phyloP scores from a whole-genome alignment of 257 asterid genomes.

The Solanum appendiculatum region DNA sequence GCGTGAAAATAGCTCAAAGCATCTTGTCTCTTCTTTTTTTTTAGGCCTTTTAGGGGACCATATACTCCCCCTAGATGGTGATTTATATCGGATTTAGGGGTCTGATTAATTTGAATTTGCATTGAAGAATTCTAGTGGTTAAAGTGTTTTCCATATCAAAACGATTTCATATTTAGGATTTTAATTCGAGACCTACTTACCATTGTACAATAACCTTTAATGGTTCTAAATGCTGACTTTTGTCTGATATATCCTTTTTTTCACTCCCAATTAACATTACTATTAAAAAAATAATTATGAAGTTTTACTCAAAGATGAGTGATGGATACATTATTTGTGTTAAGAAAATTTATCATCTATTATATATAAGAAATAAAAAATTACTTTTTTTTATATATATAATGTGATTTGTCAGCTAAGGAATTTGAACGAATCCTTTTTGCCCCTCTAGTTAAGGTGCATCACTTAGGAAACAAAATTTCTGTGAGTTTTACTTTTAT shows the following conservation, averaged over 20 bases:
- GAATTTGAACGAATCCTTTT: too few species aligned
- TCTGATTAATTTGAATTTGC: background rate
- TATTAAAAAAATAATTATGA: background rate
- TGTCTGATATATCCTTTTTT: background rate
- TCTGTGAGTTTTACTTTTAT: too few species aligned
- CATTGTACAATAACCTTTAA: too few species aligned
- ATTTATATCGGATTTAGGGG: background rate
- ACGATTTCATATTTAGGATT: rapidly evolving
- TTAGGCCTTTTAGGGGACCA: background rate
- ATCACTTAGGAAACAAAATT: too few species aligned
- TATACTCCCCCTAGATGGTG: background rate
- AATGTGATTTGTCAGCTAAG: background rate
- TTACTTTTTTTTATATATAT: too few species aligned
- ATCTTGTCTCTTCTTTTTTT: background rate
- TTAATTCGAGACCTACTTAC: background rate
- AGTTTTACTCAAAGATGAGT: background rate
- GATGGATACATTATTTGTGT: background rate
- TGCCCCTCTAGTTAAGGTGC: too few species aligned
- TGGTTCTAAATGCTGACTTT: background rate
- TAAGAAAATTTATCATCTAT: background rate
- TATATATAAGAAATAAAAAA: too few species aligned
- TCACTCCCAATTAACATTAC: background rate
- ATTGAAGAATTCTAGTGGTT: background rate
- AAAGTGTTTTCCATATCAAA: rapidly evolving
- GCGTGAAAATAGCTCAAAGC: background rate